phyloP scores from a whole-genome alignment of 495 filamentous ascomycete genomes.

The Lasiosphaeriaceae sp. region DNA sequence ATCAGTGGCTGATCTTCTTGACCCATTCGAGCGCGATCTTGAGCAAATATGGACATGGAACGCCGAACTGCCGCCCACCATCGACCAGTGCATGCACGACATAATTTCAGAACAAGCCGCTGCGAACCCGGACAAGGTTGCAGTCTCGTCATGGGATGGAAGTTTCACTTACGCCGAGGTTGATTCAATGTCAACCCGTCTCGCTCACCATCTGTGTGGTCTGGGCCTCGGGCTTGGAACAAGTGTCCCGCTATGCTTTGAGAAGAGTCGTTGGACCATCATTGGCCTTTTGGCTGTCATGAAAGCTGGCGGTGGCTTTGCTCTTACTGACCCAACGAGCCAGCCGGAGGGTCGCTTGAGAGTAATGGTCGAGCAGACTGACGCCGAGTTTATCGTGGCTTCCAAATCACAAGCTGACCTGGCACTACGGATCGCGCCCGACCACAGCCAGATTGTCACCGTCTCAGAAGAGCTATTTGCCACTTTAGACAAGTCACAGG shows the following conservation, averaged over 20 bases:
- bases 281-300: slow-evolving; percentile 51
- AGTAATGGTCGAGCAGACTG: slow-evolving; percentile 49
- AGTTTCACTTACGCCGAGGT: slow-evolving; percentile 54
- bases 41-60: slow-evolving; percentile 41
- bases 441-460: slow-evolving; percentile 21
- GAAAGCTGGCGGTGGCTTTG: slow-evolving; percentile 47
- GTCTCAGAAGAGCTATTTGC: slow-evolving; percentile 9
- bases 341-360: slow-evolving; percentile 47
- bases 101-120: slow-evolving; percentile 31
- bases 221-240: slow-evolving; percentile 44
- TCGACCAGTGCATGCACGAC: slow-evolving; percentile 38
- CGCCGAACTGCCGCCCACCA: slow-evolving; percentile 30
- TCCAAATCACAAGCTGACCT: slow-evolving; percentile 38
- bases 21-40: slow-evolving; percentile 17
- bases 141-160: slow-evolving; percentile 56
- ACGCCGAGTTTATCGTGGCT: slow-evolving; percentile 49
- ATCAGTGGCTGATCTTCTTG: slow-evolving; percentile 7
- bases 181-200: slow-evolving; percentile 40
- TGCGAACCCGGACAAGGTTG: slow-evolving; percentile 23
- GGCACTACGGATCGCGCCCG: slow-evolving; percentile 26
- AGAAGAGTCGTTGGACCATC: slow-evolving; percentile 52
- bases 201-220: slow-evolving; percentile 42
- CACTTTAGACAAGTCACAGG: not conserved
- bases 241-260: slow-evolving; percentile 50
- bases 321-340: slow-evolving; percentile 36